Percentiles rank a stretch among this genome's conserved stretches.
These are phyloP conservation scores for Phytophthora fragariae DNA, from an alignment of 352 stramenopile species.

Conservation along the genomic window DNA sequence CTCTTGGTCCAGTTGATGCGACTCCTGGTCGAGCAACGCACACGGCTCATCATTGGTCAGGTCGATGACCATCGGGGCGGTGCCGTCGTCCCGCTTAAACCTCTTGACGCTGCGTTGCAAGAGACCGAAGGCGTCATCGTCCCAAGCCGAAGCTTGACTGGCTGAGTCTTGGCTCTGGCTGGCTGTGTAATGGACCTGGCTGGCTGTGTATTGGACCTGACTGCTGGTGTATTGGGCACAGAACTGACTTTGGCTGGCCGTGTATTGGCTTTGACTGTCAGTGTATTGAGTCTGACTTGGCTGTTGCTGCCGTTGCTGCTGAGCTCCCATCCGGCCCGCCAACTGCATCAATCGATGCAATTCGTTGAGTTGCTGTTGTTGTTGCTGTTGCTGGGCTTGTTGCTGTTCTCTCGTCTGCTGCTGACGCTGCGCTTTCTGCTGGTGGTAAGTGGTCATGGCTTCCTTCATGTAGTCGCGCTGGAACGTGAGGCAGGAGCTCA, in stretches of 20 bases:
- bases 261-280: not conserved
- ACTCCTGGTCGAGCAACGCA: not conserved
- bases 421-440: constrained; percentile 11
- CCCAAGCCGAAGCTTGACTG: constrained; percentile 18
- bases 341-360: not conserved
- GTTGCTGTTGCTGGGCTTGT: not conserved
- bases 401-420: not conserved
- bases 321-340: not conserved
- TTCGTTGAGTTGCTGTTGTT: not conserved
- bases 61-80: constrained; percentile 13
- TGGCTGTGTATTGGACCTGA: not conserved
- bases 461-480: constrained; percentile 61
- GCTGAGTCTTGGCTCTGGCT: not conserved
- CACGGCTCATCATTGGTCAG: not conserved
- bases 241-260: not conserved
- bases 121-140: constrained; percentile 39
- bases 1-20: not conserved
- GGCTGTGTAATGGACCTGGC: not conserved
- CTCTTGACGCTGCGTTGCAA: constrained; percentile 45
- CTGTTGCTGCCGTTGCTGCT: constrained; percentile 4
- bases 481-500: constrained; percentile 86
- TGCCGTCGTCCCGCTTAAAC: constrained; percentile 33
- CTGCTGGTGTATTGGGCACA: not conserved
- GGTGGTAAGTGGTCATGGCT: constrained; percentile 36
- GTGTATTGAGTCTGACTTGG: not conserved